A percentile compares a stretch with the other conserved stretches of the same genome.
phyloP scores from a whole-genome alignment of 2,329 filamentous ascomycete genomes.

The Aspergillus unguis region DNA sequence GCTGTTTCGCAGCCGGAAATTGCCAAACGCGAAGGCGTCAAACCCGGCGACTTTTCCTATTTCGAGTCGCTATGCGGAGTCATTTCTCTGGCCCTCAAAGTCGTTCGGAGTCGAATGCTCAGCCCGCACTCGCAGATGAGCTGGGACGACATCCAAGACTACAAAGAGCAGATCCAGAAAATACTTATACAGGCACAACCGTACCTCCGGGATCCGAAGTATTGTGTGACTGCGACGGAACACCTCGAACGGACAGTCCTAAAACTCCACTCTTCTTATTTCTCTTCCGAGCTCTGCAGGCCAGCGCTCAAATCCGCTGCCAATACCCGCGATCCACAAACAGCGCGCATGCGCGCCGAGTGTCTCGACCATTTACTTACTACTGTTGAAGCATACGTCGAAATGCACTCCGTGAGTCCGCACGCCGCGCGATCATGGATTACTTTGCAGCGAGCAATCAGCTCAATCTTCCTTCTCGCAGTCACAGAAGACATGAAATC shows the following conservation, averaged over 20 bases:
- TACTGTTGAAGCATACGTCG: slow-evolving; percentile 60
- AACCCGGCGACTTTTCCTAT: slow-evolving; percentile 51
- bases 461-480: slow-evolving; percentile 46
- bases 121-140: slow-evolving; percentile 53
- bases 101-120: slow-evolving; percentile 57
- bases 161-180: slow-evolving; percentile 55
- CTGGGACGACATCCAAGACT: slow-evolving; percentile 53
- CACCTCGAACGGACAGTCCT: slow-evolving; percentile 60
- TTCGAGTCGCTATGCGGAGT: slow-evolving; percentile 59
- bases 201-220: slow-evolving; percentile 53
- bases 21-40: slow-evolving; percentile 47
- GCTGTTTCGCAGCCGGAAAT: slow-evolving; percentile 54
- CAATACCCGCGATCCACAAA: slow-evolving; percentile 41
- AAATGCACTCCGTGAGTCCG: slow-evolving; percentile 46
- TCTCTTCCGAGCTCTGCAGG: slow-evolving; percentile 60
- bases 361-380: slow-evolving; percentile 55
- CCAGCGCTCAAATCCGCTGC: slow-evolving; percentile 56
- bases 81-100: slow-evolving; percentile 53
- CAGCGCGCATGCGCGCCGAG: slow-evolving; percentile 46
- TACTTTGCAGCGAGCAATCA: slow-evolving; percentile 46
- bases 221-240: slow-evolving; percentile 43
- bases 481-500: slow-evolving; percentile 45
- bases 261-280: slow-evolving; percentile 61
- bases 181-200: slow-evolving; percentile 58
- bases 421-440: slow-evolving; percentile 48